Percentiles rank a stretch among this genome's conserved stretches.
Conservation (phyloP, 257 asterid species). For the Solanum corneliomulleri region DNA sequence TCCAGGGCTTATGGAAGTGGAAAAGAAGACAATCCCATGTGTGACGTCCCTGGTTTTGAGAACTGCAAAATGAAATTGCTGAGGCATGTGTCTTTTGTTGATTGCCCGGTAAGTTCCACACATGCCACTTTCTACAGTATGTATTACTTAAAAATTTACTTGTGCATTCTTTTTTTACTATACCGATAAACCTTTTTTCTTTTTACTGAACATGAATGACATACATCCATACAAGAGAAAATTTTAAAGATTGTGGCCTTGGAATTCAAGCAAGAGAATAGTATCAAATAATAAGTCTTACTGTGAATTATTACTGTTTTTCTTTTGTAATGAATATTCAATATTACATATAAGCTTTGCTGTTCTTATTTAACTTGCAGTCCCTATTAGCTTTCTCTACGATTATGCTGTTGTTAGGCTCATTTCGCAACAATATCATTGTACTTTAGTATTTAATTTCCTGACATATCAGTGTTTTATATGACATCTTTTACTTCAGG, state of each 20-base stretch:
- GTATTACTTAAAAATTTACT: neutral
- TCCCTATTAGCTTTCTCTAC: neutral
- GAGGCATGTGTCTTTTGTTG: slow-evolving; percentile 96
- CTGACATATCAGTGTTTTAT: neutral
- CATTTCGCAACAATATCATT: neutral
- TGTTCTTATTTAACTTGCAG: neutral
- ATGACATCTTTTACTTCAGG: slow-evolving; percentile 20
- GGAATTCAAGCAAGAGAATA: neutral
- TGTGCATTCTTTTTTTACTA: neutral
- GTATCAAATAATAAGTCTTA: neutral
- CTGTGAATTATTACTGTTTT: neutral
- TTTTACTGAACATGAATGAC: neutral
- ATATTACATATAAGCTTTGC: neutral
- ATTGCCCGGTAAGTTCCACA: slow-evolving; percentile 70
- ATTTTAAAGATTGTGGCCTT: neutral
- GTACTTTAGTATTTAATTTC: neutral
- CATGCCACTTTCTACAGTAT: neutral
- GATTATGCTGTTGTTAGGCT: neutral
- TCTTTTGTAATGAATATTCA: neutral
- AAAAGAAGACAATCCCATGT: slow-evolving; percentile 87
- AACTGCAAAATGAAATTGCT: slow-evolving; percentile 81
- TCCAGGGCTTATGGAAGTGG: slow-evolving; percentile 96
- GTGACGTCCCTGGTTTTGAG: slow-evolving; percentile 99
- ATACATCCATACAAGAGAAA: neutral
- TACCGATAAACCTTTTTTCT: neutral